Evolutionary conservation across 2,329 filamentous ascomycete genomes (phyloP).

Genomic region (Akanthomyces muscarius): DNA sequence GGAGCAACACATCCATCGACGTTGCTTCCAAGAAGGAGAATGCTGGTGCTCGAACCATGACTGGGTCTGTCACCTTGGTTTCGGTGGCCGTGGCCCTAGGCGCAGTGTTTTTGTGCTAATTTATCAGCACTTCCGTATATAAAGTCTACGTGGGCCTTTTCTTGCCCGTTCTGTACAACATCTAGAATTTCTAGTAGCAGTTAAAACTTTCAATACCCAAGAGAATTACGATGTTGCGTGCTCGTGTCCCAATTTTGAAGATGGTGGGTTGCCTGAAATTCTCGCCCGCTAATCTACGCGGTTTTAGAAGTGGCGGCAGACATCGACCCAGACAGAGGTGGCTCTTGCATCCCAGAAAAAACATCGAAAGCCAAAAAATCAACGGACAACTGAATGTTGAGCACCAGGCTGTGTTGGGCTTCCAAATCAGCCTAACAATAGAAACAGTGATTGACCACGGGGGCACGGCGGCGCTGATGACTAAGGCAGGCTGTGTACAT

Average conservation of each 20-base stretch:
- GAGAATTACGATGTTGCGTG: background rate
- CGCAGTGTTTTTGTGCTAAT: background rate
- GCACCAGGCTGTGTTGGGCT: background rate
- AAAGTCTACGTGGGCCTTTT: background rate
- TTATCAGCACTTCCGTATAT: background rate
- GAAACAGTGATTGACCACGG: background rate
- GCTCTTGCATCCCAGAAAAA: no score
- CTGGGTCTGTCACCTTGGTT: background rate
- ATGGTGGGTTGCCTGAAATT: no score
- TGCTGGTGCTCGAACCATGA: background rate
- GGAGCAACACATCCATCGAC: conserved; percentile 9
- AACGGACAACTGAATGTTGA: no score
- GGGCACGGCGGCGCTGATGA: conserved; percentile 3
- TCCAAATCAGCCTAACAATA: background rate
- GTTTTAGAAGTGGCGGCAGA: no score
- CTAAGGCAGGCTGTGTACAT: conserved; percentile 11
- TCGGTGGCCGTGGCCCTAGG: background rate
- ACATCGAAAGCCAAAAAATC: no score
- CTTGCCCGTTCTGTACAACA: background rate
- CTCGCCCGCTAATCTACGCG: no score
- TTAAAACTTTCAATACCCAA: background rate
- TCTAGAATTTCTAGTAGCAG: background rate
- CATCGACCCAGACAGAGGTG: no score
- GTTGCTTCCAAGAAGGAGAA: conserved; percentile 1
- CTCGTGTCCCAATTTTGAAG: no score